Percentiles rank a stretch among this genome's conserved stretches.
These are phyloP conservation scores for Boletus edulis DNA, from an alignment of 768 basidiomycete species.

Conservation along the genomic window DNA sequence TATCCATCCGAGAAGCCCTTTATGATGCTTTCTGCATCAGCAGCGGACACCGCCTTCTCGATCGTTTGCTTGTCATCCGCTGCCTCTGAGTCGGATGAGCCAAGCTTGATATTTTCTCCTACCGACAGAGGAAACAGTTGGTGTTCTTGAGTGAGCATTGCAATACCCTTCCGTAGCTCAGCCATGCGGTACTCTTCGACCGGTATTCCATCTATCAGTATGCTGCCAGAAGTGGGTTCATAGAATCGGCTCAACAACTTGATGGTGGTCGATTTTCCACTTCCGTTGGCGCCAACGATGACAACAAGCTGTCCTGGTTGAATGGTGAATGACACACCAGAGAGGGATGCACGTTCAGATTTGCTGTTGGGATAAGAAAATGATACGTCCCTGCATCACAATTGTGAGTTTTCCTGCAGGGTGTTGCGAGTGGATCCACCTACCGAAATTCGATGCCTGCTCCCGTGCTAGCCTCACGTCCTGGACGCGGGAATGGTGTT, in stretches of 20 bases:
- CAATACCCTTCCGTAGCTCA: slow-evolving; percentile 37
- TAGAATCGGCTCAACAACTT: slow-evolving; percentile 39
- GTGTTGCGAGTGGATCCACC: background rate
- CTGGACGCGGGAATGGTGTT: slow-evolving; percentile 21
- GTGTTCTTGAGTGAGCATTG: slow-evolving; percentile 43
- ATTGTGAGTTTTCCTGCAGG: background rate
- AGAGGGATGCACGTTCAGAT: slow-evolving; percentile 21
- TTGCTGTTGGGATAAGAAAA: slow-evolving; percentile 51
- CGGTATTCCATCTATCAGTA: slow-evolving; percentile 38
- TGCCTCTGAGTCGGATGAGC: slow-evolving; percentile 15
- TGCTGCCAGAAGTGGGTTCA: slow-evolving; percentile 34
- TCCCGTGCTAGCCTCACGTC: slow-evolving; percentile 7
- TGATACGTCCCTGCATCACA: slow-evolving; percentile 42
- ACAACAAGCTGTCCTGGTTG: slow-evolving; percentile 33
- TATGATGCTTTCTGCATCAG: slow-evolving; percentile 42
- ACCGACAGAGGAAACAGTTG: slow-evolving; percentile 37
- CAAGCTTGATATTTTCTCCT: slow-evolving; percentile 41
- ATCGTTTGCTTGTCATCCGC: slow-evolving; percentile 16
- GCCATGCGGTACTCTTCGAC: slow-evolving; percentile 31
- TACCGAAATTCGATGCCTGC: slow-evolving; percentile 22
- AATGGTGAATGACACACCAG: slow-evolving; percentile 30
- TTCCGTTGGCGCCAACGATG: slow-evolving; percentile 35
- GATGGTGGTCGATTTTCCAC: slow-evolving; percentile 37
- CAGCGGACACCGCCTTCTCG: slow-evolving; percentile 27
- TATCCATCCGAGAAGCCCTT: slow-evolving; percentile 36